Conservation (phyloP, 441 rosid species). For the Euphorbia corollata region DNA sequence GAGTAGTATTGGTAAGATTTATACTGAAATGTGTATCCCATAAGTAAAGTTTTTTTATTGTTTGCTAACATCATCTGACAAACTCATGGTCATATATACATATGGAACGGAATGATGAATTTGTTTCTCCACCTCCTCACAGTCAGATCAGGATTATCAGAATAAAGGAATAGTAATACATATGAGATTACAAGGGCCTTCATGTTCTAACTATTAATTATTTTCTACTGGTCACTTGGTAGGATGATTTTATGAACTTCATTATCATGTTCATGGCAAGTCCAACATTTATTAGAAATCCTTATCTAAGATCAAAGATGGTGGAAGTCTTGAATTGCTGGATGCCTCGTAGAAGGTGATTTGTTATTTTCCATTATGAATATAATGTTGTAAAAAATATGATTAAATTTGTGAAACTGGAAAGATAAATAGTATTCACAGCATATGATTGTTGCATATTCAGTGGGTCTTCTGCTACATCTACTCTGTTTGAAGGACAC, state of each 20-base stretch:
- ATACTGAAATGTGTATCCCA: conserved; percentile 14
- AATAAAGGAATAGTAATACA: background rate
- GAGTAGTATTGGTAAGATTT: conserved; percentile 58
- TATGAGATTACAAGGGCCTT: background rate
- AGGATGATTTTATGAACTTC: conserved; percentile 99
- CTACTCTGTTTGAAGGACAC: conserved; percentile 88
- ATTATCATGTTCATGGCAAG: conserved; percentile 98
- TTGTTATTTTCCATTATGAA: conserved; percentile 8
- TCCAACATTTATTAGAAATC: conserved; percentile 76
- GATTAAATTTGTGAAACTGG: background rate
- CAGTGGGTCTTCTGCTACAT: conserved; percentile 82
- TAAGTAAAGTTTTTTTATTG: background rate
- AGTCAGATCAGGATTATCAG: background rate
- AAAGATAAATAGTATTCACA: conserved; percentile 7
- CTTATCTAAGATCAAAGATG: conserved; percentile 98
- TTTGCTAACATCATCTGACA: background rate
- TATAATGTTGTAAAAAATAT: background rate
- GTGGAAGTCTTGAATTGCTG: conserved; percentile 97
- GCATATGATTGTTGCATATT: conserved; percentile 24
- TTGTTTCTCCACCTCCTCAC: background rate
- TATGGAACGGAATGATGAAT: background rate
- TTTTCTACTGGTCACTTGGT: conserved; percentile 23
- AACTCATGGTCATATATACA: background rate
- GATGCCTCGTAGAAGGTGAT: conserved; percentile 92
- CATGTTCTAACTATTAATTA: conserved; percentile 1